Evolutionary conservation across 2,329 filamentous ascomycete genomes (phyloP).

Genomic region (Claviceps spartinae): DNA sequence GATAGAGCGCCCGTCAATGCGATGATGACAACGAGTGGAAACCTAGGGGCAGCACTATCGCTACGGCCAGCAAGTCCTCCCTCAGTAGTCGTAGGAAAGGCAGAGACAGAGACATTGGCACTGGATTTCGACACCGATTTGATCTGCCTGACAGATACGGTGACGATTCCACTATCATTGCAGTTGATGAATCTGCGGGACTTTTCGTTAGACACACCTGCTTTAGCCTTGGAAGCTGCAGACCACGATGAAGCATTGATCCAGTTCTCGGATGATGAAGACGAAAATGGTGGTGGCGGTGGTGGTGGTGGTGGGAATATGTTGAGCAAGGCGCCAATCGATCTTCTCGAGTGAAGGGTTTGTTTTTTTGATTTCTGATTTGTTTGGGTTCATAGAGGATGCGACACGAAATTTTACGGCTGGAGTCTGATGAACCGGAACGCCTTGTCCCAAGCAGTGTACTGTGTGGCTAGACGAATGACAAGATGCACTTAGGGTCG

Average conservation of each 20-base stretch:
- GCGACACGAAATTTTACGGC: too few relatives aligned
- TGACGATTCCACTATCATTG: neutral
- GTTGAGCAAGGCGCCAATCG: neutral
- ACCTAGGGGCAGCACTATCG: too few relatives aligned
- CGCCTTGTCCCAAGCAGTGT: too few relatives aligned
- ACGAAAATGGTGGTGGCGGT: too few relatives aligned
- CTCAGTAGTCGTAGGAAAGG: neutral
- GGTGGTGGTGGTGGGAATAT: neutral
- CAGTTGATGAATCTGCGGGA: neutral
- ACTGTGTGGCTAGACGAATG: too few relatives aligned
- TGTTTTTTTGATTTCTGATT: neutral
- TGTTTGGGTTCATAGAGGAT: too few relatives aligned
- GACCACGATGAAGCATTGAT: neutral
- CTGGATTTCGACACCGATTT: neutral
- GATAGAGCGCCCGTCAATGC: neutral
- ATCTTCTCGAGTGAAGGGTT: neutral
- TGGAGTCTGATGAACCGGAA: too few relatives aligned
- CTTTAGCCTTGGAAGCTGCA: neutral
- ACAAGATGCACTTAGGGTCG: too few relatives aligned
- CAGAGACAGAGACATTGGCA: neutral
- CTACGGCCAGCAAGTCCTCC: neutral
- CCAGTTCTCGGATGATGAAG: slow-evolving; percentile 3
- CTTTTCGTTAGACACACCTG: neutral
- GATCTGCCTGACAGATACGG: neutral
- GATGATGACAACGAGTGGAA: neutral